phyloP scores from a whole-genome alignment of 225 moss, liverwort and hornwort species.

The Physcomitrium patens region DNA sequence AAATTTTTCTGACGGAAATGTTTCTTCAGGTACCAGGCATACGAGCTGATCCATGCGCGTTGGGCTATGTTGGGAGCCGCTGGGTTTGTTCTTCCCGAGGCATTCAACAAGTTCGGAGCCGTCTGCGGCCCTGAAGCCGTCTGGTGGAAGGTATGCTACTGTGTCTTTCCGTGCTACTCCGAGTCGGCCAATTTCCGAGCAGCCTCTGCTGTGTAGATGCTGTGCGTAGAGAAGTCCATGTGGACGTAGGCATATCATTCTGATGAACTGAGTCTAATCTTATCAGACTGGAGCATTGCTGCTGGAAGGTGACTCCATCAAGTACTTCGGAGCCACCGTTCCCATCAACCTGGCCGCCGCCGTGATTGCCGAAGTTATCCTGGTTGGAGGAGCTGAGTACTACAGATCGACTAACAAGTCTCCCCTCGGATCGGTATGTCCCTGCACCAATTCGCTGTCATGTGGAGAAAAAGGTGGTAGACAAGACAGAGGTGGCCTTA shows the following conservation, averaged over 20 bases:
- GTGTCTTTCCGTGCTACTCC: too few species aligned
- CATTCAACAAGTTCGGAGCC: slow-evolving; percentile 71
- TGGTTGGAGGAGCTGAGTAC: slow-evolving; percentile 89
- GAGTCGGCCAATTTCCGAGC: too few species aligned
- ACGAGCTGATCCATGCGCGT: slow-evolving; percentile 62
- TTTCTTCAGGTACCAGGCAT: slow-evolving; percentile 45
- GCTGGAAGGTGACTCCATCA: slow-evolving; percentile 59
- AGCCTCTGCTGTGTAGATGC: too few species aligned
- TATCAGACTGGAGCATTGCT: slow-evolving; percentile 66
- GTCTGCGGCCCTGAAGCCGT: slow-evolving; percentile 67
- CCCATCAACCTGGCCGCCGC: slow-evolving; percentile 69
- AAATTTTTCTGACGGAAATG: not conserved
- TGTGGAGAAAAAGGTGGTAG: not conserved
- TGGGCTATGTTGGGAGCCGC: slow-evolving; percentile 74
- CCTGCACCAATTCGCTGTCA: not conserved
- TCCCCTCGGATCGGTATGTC: slow-evolving; percentile 73
- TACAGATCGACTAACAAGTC: slow-evolving; percentile 89
- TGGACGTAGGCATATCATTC: too few species aligned
- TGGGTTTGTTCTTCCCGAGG: slow-evolving; percentile 62
- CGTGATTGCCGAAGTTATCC: slow-evolving; percentile 63
- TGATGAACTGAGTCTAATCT: not conserved
- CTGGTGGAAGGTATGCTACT: slow-evolving; percentile 53
- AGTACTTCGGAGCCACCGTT: slow-evolving; percentile 74
- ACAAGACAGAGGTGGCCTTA: not conserved
- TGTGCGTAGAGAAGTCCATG: too few species aligned